Percentiles rank a stretch among this genome's conserved stretches.
These are phyloP conservation scores for Apiotrichum gracile DNA, from an alignment of 1,284 basidiomycete genomes.

Conservation along the genomic window DNA sequence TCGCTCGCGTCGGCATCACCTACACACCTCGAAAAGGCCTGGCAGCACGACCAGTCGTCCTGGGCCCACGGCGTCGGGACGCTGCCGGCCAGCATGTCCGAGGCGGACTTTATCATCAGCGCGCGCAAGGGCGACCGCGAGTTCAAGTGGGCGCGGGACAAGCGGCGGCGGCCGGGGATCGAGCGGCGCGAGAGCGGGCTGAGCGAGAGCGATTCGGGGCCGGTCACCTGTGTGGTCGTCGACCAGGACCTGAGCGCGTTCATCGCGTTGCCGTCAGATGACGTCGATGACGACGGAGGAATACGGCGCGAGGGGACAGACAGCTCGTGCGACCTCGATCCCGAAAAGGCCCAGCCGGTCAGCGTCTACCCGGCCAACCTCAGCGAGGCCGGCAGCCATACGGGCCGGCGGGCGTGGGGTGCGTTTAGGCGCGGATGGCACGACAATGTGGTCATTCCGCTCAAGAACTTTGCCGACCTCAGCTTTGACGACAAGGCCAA, in stretches of 20 bases:
- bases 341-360: no score
- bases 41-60: background rate
- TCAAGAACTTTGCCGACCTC: slow-evolving; percentile 38
- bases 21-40: background rate
- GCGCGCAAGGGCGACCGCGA: background rate
- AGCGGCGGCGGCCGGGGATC: background rate
- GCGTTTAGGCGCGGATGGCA: background rate
- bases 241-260: no score
- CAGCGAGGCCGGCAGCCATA: no score
- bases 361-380: no score
- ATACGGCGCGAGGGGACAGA: no score
- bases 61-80: background rate
- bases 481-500: slow-evolving; percentile 38
- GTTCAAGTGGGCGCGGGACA: background rate
- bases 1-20: no score
- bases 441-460: background rate
- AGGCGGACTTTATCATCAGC: background rate
- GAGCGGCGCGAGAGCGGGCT: background rate
- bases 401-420: no score
- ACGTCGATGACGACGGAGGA: no score
- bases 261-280: no score
- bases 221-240: background rate
- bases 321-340: no score
- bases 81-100: background rate
- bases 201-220: background rate